Conservation (phyloP, 1,284 basidiomycete genomes). For the Cyathus olla region DNA sequence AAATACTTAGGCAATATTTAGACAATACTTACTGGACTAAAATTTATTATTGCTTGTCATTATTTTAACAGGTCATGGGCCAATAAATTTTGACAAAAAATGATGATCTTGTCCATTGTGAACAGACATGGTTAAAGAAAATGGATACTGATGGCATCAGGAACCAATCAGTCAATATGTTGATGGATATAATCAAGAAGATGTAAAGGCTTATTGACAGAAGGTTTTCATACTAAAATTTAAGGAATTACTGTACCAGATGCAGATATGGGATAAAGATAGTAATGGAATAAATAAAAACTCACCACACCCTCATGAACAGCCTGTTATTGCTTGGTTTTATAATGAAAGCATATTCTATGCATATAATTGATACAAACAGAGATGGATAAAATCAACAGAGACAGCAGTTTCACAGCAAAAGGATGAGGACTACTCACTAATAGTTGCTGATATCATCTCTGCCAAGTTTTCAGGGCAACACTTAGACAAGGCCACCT, state of each 20-base stretch:
- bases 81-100: no score
- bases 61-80: no score
- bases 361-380: not conserved
- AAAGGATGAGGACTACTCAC: conserved; percentile 21
- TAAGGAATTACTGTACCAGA: not conserved
- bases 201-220: not conserved
- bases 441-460: conserved; percentile 39
- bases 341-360: not conserved
- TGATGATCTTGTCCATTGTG: no score
- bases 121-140: not conserved
- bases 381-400: not conserved
- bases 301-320: not conserved
- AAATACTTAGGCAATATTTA: no score
- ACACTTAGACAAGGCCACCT: no score
- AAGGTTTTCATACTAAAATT: not conserved
- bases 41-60: no score
- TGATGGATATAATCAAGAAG: not conserved
- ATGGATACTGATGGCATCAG: not conserved
- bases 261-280: not conserved
- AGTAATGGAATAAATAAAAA: not conserved
- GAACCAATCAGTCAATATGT: not conserved
- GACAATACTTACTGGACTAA: no score
- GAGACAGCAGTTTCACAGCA: not conserved
- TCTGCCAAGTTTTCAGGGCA: no score
- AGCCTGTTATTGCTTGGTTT: not conserved